A percentile compares a stretch with the other conserved stretches of the same genome.
These are phyloP conservation scores for Solanum bukasovii DNA, from an alignment of 257 asterid species.

Conservation along the genomic window DNA sequence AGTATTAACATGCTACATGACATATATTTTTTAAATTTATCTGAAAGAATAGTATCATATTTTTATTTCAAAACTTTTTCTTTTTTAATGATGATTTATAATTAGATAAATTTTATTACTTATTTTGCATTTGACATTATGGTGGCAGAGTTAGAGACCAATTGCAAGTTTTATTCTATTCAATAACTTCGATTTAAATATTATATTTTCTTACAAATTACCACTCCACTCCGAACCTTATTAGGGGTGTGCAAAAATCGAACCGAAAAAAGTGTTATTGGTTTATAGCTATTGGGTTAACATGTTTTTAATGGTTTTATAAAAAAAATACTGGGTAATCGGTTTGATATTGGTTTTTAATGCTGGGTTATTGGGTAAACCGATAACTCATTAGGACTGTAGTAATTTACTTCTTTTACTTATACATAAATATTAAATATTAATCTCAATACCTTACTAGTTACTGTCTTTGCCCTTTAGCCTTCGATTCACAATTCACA, in stretches of 20 bases:
- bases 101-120: neutral
- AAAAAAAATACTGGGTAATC: no score
- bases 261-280: no score
- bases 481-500: neutral
- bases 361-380: no score
- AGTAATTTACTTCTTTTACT: neutral
- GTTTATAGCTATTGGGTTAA: no score
- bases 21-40: neutral
- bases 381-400: no score
- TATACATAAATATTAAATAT: no score
- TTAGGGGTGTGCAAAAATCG: no score
- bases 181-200: neutral
- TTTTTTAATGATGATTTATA: neutral
- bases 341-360: no score
- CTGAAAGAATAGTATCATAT: neutral
- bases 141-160: neutral
- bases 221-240: no score
- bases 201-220: neutral
- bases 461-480: neutral
- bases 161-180: neutral
- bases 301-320: no score
- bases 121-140: neutral
- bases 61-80: neutral
- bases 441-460: no score
- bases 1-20: neutral